Evolutionary conservation across 495 filamentous ascomycete species (phyloP).

Genomic region (Bacidia rubella): DNA sequence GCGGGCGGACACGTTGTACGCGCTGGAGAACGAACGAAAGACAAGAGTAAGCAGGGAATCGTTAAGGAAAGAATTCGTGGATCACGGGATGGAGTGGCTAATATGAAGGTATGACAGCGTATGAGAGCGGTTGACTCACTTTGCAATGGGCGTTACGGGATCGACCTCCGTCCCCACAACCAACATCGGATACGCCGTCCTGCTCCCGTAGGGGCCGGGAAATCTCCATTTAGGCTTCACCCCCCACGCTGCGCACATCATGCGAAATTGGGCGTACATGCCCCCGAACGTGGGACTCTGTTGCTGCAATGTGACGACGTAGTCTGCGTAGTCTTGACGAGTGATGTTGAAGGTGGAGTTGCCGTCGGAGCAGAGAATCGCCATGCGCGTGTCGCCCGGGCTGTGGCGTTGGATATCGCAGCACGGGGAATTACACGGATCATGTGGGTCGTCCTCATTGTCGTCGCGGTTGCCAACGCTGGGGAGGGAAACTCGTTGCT

Average conservation of each 20-base stretch:
- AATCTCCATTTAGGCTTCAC: conserved; percentile 46
- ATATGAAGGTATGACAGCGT: no score
- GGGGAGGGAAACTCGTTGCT: neutral
- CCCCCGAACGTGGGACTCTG: conserved; percentile 32
- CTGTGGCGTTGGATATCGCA: neutral
- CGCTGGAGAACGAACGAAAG: no score
- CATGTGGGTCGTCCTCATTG: neutral
- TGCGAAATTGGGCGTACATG: conserved; percentile 41
- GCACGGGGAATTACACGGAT: neutral
- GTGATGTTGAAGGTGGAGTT: conserved; percentile 26
- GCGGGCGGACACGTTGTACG: no score
- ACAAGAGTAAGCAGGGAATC: no score
- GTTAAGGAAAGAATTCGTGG: no score
- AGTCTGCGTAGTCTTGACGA: conserved; percentile 24
- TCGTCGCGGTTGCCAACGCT: no score
- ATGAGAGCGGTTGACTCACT: no score
- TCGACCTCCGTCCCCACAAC: no score
- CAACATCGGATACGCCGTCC: conserved; percentile 33
- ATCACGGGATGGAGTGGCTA: no score
- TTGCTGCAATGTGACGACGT: conserved; percentile 22
- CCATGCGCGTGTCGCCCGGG: conserved; percentile 22
- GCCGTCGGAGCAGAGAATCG: conserved; percentile 33
- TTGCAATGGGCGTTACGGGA: no score
- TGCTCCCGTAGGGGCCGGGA: conserved; percentile 16
- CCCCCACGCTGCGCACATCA: conserved; percentile 45